A percentile compares a stretch with the other conserved stretches of the same genome.
Conservation (phyloP, 1,284 basidiomycete species). For the Apiotrichum gracile region DNA sequence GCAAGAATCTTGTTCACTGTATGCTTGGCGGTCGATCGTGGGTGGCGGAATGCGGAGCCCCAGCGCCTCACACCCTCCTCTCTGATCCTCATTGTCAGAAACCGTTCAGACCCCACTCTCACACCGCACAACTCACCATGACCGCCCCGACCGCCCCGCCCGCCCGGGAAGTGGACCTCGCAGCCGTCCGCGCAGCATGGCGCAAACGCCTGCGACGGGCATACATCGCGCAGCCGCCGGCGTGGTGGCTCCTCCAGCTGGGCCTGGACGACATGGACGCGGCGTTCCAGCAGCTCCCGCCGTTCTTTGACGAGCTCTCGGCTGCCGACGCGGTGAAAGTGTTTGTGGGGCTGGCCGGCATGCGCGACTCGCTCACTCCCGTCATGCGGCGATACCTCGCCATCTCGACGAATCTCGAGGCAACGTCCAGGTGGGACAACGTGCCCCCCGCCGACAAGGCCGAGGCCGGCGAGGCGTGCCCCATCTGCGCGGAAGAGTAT, state of each 20-base stretch:
- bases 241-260: conserved; percentile 1
- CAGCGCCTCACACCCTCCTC: too few species aligned
- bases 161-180: background rate
- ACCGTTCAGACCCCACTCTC: too few species aligned
- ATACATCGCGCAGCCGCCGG: conserved; percentile 1
- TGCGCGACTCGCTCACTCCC: background rate
- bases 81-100: too few species aligned
- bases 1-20: too few species aligned
- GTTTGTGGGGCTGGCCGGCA: background rate
- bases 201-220: background rate
- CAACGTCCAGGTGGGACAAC: background rate
- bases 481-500: background rate
- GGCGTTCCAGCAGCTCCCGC: conserved; percentile 1
- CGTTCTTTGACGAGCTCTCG: background rate
- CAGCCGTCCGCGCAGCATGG: background rate
- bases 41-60: too few species aligned
- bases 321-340: background rate
- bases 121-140: background rate
- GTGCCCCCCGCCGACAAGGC: background rate
- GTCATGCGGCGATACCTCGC: conserved; percentile 1
- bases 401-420: background rate
- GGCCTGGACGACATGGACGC: background rate
- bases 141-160: background rate
- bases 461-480: background rate
- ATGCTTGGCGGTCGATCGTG: too few species aligned